Percentiles rank a stretch among this genome's conserved stretches.
Conservation (phyloP, 371 early-diverging fungal genomes). For the Apophysomyces trapeziformis region DNA sequence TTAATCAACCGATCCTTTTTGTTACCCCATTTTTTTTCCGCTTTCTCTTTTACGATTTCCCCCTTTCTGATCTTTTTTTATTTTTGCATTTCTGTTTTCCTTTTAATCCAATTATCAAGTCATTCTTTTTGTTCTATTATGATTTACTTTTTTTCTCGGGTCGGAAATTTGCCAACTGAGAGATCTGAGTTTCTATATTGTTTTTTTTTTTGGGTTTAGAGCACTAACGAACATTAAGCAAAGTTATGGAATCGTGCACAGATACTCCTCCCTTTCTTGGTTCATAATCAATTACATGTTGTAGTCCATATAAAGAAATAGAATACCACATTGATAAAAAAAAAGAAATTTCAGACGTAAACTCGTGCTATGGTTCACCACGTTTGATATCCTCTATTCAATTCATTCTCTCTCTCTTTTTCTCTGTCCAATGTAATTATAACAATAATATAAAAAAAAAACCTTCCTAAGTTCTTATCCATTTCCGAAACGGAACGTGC, state of each 20-base stretch:
- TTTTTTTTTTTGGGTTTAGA: too few species aligned
- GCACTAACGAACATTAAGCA: not conserved
- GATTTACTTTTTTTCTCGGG: not conserved
- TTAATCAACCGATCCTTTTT: too few species aligned
- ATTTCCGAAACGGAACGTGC: slow-evolving; percentile 4
- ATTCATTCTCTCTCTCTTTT: not conserved
- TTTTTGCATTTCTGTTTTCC: not conserved
- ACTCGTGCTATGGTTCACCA: slow-evolving; percentile 1
- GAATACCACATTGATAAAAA: not conserved
- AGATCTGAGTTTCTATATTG: not conserved
- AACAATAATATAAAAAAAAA: slow-evolving; percentile 1
- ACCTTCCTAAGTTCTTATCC: not conserved
- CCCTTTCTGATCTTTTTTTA: too few species aligned
- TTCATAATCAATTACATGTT: not conserved
- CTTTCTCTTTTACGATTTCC: too few species aligned
- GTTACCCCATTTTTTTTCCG: too few species aligned
- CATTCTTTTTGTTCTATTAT: not conserved
- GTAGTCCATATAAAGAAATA: not conserved
- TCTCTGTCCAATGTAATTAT: not conserved
- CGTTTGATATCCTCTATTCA: not conserved
- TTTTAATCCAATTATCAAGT: not conserved
- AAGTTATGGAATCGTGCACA: not conserved
- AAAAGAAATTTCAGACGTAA: not conserved
- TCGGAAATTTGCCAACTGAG: not conserved
- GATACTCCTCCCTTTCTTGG: slow-evolving; percentile 7